Conservation (phyloP, 805 yeast genomes). For the Priceomyces melissophilus region DNA sequence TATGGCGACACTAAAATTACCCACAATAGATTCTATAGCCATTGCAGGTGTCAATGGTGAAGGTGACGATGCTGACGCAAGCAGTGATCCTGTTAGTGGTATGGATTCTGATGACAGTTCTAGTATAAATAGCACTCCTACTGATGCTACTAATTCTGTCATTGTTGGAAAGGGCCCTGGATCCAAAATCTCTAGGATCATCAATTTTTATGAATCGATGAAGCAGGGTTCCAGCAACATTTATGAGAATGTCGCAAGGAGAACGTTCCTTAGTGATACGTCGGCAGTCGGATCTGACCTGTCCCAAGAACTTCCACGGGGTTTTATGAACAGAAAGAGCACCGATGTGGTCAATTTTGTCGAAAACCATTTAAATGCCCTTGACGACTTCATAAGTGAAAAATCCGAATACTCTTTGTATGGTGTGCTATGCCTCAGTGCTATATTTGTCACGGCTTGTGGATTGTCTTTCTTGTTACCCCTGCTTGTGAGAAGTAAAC, state of each 20-base stretch:
- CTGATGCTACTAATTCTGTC: no score
- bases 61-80: not conserved
- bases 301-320: no score
- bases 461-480: slow-evolving; percentile 1
- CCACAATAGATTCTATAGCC: slow-evolving; percentile 6
- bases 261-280: slow-evolving; percentile 5
- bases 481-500: no score
- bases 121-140: no score
- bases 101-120: no score
- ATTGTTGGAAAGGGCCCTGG: no score
- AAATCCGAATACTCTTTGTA: slow-evolving; percentile 16
- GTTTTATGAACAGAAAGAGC: no score
- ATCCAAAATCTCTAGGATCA: slow-evolving; percentile 8
- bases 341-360: no score
- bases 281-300: no score
- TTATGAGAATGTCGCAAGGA: slow-evolving; percentile 15
- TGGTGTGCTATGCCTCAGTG: slow-evolving; percentile 7
- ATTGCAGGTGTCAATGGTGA: not conserved
- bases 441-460: slow-evolving; percentile 4
- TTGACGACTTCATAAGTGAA: slow-evolving; percentile 11
- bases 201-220: slow-evolving; percentile 25
- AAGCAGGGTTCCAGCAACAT: slow-evolving; percentile 19
- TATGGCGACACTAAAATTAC: slow-evolving; percentile 16
- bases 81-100: not conserved
- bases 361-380: not conserved